Evolutionary conservation across 208 protist species (phyloP), one percentile per base, ranked within the genome.

Genomic region (Crithidia bombi): DNA sequence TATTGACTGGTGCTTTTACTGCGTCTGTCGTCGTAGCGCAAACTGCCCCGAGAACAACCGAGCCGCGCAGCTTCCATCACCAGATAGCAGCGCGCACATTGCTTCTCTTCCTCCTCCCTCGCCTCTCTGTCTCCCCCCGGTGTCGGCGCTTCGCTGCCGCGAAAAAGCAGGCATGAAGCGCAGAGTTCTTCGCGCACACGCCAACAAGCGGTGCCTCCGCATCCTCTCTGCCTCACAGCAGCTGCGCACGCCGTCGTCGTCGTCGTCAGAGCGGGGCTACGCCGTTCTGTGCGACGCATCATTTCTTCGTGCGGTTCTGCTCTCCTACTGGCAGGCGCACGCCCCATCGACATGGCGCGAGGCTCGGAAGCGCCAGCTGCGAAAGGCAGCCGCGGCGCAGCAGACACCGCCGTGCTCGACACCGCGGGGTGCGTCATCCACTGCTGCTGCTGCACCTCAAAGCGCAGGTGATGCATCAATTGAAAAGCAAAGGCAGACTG

Each of bases 181-280:
- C 26, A 73, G 90, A 41, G 90, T 95, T 17, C 72, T 85, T 23
- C 90, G 90, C 26, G 83, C 82, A 30, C 90, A 95, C 71, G 78
- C 77, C 28, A 95, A 95, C 78, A 95, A 95, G 81, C 79, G 80
- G 5, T 73, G 79, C 55, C 75, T 95, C 14, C 85, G 90, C 23
- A 47, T 89, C 7, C 43, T 95, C 17, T 91, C 78, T 39, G 81
- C 90, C 14, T 71, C 84, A 0, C 39, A 95, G 58, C 71, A 73
- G 3, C 79, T 95, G 28, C 57, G 59, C 19, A 69, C 71, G 43
- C 41, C 58, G 7, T 47, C 65, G 5, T 43, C 65, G 15, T 5
- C 56, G 19, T 43, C 65, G 15, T 5, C 56, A 17, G 69, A 71
- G 10, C 73, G 79, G 63, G 52, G 46, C 21, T 89, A 82, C 67